Conservation (phyloP, 805 yeast genomes). For the Candida boidinii region DNA sequence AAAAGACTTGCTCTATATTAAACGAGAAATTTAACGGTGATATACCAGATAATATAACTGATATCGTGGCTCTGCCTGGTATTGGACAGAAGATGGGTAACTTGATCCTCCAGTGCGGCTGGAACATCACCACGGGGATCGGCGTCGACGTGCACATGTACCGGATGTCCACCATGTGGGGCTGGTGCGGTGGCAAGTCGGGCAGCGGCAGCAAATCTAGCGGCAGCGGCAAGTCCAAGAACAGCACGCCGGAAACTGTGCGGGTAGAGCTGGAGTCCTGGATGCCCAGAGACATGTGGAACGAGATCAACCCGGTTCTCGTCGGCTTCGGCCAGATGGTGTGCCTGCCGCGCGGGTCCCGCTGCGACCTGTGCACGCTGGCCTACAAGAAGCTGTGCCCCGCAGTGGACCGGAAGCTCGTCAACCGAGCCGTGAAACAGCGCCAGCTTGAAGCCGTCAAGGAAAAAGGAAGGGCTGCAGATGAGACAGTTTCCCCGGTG, state of each 20-base stretch:
- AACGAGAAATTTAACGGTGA: constrained; percentile 48
- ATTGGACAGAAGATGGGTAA: constrained; percentile 96
- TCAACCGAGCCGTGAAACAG: neutral
- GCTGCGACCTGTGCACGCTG: constrained; percentile 66
- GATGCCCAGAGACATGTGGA: constrained; percentile 72
- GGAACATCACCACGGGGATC: constrained; percentile 73
- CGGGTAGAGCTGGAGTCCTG: constrained; percentile 60
- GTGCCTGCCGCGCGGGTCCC: constrained; percentile 61
- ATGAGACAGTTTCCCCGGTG: neutral
- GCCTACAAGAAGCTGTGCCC: constrained; percentile 48
- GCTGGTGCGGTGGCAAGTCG: no score
- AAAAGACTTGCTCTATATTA: constrained; percentile 48
- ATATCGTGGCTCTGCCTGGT: constrained; percentile 68
- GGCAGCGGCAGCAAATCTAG: no score
- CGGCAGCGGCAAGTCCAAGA: no score
- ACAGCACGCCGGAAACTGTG: constrained; percentile 64
- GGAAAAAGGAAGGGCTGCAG: neutral
- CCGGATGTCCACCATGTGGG: constrained; percentile 70
- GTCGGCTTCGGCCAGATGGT: constrained; percentile 94
- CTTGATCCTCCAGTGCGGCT: constrained; percentile 70
- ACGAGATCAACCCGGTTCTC: constrained; percentile 72
- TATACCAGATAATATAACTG: constrained; percentile 63
- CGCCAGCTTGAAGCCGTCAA: no score
- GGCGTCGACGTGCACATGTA: constrained; percentile 93
- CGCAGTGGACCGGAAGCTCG: constrained; percentile 32